phyloP scores from a whole-genome alignment of 73 alveolate species.

The Uronychia setigera region DNA sequence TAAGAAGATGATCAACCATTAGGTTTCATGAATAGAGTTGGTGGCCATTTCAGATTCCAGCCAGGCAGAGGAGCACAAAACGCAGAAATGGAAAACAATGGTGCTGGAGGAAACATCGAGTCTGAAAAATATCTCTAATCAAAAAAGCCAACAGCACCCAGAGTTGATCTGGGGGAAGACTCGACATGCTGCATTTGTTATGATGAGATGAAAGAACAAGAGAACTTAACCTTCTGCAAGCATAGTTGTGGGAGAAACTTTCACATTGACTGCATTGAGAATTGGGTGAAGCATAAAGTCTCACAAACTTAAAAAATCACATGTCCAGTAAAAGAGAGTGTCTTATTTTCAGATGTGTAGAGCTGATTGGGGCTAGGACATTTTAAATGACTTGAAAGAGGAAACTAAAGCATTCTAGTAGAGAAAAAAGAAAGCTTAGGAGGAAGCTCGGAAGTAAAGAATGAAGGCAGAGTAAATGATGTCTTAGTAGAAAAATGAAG shows the following conservation, averaged over 20 bases:
- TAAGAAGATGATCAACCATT: not conserved
- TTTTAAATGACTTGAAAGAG: slow-evolving; percentile 60
- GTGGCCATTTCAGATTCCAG: not conserved
- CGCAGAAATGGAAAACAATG: not conserved
- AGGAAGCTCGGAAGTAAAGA: not conserved
- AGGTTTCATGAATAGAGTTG: not conserved
- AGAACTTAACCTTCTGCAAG: slow-evolving; percentile 58
- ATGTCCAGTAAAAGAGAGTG: slow-evolving; percentile 43
- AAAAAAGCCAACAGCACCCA: slow-evolving; percentile 22
- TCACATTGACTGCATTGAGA: slow-evolving; percentile 60
- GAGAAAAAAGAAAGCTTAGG: slow-evolving; percentile 9
- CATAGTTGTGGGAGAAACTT: slow-evolving; percentile 63
- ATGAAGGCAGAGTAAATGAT: not conserved
- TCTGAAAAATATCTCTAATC: not conserved
- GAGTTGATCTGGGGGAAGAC: slow-evolving; percentile 39
- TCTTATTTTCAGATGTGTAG: slow-evolving; percentile 40
- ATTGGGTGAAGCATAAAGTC: slow-evolving; percentile 52
- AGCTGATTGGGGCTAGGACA: slow-evolving; percentile 60
- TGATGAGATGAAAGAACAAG: slow-evolving; percentile 45
- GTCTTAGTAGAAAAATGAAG: not conserved
- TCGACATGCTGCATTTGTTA: slow-evolving; percentile 60
- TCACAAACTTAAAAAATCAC: slow-evolving; percentile 22
- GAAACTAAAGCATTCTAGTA: slow-evolving; percentile 25
- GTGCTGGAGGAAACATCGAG: not conserved
- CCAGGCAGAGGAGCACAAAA: not conserved